Evolutionary conservation across 2,329 filamentous ascomycete species (phyloP).

Genomic region (Talaromyces sp.): DNA sequence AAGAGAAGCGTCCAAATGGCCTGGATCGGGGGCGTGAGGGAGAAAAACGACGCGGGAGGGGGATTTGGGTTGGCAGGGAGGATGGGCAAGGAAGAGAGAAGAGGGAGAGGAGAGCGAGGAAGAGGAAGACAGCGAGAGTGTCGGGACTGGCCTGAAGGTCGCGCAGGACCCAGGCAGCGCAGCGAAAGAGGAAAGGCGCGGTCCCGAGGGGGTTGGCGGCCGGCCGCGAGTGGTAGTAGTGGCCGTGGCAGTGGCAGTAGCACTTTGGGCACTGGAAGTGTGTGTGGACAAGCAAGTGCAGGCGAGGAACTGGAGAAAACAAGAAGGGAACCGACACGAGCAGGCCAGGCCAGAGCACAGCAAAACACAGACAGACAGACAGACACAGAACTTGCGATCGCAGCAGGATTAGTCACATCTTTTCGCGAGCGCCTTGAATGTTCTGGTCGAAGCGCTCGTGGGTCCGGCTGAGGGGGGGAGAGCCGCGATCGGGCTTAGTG

Average conservation of each 20-base stretch:
- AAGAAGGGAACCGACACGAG: neutral
- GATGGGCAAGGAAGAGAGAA: constrained; percentile 10
- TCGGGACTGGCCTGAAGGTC: constrained; percentile 18
- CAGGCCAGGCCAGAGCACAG: neutral
- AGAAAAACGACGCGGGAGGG: constrained; percentile 10
- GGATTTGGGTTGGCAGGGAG: constrained; percentile 9
- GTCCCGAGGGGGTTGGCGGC: neutral
- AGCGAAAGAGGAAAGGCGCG: constrained; percentile 23
- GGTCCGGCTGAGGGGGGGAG: neutral
- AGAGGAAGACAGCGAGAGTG: constrained; percentile 2
- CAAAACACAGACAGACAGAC: neutral
- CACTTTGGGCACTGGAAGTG: no score
- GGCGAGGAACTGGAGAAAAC: neutral
- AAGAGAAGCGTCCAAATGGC: constrained; percentile 6
- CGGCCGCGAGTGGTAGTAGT: neutral
- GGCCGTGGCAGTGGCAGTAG: no score
- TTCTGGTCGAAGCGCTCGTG: neutral
- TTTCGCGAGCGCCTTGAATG: neutral
- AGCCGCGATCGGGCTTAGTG: neutral
- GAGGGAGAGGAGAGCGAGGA: constrained; percentile 9
- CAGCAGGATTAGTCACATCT: neutral
- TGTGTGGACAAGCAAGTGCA: no score
- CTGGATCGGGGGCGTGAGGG: constrained; percentile 8
- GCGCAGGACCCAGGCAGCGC: constrained; percentile 18
- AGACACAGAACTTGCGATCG: neutral